These are phyloP conservation scores for Trapa incisa DNA, from an alignment of 345 rosid genomes.

Conservation along the genomic window DNA sequence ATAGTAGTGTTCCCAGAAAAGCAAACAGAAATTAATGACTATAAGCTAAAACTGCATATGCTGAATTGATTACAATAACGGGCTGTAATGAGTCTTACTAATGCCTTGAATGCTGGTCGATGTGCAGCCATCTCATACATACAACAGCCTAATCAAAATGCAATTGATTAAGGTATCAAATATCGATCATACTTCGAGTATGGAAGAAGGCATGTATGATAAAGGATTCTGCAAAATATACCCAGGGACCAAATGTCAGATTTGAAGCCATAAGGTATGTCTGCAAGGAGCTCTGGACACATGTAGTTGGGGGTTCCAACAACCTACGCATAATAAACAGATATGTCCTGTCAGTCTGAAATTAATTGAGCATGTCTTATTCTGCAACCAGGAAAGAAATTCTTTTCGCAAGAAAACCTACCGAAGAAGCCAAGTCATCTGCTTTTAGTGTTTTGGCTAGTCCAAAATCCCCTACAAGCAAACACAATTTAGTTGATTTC, in stretches of 20 bases:
- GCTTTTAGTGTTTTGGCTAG: conserved; percentile 93
- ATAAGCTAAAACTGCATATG: not conserved
- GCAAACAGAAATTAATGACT: not conserved
- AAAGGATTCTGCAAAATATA: conserved; percentile 13
- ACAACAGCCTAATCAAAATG: conserved; percentile 71
- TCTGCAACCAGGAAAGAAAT: too few species aligned
- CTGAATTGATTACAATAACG: not conserved
- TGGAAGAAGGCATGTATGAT: not conserved
- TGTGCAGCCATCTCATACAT: conserved; percentile 98
- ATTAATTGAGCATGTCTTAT: too few species aligned
- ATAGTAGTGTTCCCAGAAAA: too few species aligned
- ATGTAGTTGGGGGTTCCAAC: conserved; percentile 99
- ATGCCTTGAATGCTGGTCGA: conserved; percentile 98
- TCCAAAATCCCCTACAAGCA: conserved; percentile 83
- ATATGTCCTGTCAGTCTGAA: not conserved
- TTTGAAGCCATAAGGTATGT: conserved; percentile 96
- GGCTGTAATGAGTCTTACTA: conserved; percentile 38
- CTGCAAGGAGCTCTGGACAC: conserved; percentile 98
- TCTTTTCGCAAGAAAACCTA: conserved; percentile 19
- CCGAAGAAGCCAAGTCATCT: conserved; percentile 94
- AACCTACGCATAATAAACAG: conserved; percentile 36
- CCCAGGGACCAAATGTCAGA: conserved; percentile 99
- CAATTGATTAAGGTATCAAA: conserved; percentile 12
- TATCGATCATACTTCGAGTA: not conserved
- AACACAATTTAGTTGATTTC: conserved; percentile 9